Conservation (phyloP, 805 yeast species). For the Cyberlindnera veronae region DNA sequence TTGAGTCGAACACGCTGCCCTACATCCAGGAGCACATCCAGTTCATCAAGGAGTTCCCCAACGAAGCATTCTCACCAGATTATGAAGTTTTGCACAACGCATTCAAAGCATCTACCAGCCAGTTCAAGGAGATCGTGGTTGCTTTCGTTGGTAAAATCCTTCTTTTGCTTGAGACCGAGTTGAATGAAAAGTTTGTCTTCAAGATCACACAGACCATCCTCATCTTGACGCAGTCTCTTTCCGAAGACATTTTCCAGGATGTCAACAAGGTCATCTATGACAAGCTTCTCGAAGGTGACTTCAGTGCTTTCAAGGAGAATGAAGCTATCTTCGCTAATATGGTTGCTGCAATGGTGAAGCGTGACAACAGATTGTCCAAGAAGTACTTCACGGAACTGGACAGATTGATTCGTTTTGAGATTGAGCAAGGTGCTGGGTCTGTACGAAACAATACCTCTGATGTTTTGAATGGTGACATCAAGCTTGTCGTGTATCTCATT, state of each 20-base stretch:
- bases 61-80: slow-evolving; percentile 38
- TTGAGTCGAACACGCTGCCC: slow-evolving; percentile 41
- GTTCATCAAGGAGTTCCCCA: slow-evolving; percentile 36
- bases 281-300: slow-evolving; percentile 48
- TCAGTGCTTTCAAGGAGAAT: slow-evolving; percentile 49
- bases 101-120: slow-evolving; percentile 66
- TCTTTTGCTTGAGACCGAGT: slow-evolving; percentile 53
- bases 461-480: slow-evolving; percentile 72
- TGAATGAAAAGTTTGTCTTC: slow-evolving; percentile 33
- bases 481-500: slow-evolving; percentile 65
- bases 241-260: slow-evolving; percentile 48
- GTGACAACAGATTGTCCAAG: slow-evolving; percentile 36
- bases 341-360: slow-evolving; percentile 65
- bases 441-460: slow-evolving; percentile 60
- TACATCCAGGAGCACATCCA: slow-evolving; percentile 65
- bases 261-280: slow-evolving; percentile 38
- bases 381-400: slow-evolving; percentile 28
- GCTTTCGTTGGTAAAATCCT: slow-evolving; percentile 57
- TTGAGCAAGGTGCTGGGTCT: slow-evolving; percentile 77
- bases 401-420: slow-evolving; percentile 58
- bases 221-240: slow-evolving; percentile 53
- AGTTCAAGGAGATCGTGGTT: slow-evolving; percentile 58
- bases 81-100: slow-evolving; percentile 49
- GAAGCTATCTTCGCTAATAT: slow-evolving; percentile 69
- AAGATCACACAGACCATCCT: slow-evolving; percentile 44